Percentiles rank a stretch among this genome's conserved stretches.
These are phyloP conservation scores for Candida tropicalis DNA, from an alignment of 1,139 yeast genomes.

Conservation along the genomic window DNA sequence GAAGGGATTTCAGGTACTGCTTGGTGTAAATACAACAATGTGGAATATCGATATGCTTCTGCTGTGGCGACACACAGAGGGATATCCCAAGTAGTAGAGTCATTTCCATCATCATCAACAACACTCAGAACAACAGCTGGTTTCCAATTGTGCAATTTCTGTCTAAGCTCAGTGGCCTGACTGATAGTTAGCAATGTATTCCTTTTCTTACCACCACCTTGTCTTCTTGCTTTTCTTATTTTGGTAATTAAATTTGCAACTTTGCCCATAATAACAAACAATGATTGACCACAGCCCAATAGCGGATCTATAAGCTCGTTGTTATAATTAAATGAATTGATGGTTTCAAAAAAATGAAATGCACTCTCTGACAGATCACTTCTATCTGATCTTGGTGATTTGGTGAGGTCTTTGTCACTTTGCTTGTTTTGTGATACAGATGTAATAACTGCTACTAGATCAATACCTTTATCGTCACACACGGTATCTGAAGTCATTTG, in stretches of 20 bases:
- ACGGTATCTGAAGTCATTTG: slow-evolving; percentile 59
- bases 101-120: slow-evolving; percentile 25
- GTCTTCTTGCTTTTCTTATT: slow-evolving; percentile 36
- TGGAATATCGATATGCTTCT: slow-evolving; percentile 64
- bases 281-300: slow-evolving; percentile 64
- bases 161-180: slow-evolving; percentile 55
- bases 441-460: slow-evolving; percentile 45
- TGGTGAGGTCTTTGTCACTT: slow-evolving; percentile 6
- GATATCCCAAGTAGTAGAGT: slow-evolving; percentile 47
- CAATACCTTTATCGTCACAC: slow-evolving; percentile 46
- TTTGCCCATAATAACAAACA: slow-evolving; percentile 64
- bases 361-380: slow-evolving; percentile 15
- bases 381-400: slow-evolving; percentile 5
- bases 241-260: slow-evolving; percentile 59
- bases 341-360: slow-evolving; percentile 32
- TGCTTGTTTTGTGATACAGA: slow-evolving; percentile 20
- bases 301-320: slow-evolving; percentile 59
- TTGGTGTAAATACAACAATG: slow-evolving; percentile 62
- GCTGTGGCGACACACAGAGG: slow-evolving; percentile 68
- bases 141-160: slow-evolving; percentile 56
- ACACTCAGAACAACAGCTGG: slow-evolving; percentile 45
- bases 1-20: slow-evolving; percentile 72
- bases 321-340: slow-evolving; percentile 31
- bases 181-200: slow-evolving; percentile 54
- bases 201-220: slow-evolving; percentile 17